Base-by-base conservation (phyloP, 2,329 filamentous ascomycete genomes). In the Hypoxylon sp. region DNA sequence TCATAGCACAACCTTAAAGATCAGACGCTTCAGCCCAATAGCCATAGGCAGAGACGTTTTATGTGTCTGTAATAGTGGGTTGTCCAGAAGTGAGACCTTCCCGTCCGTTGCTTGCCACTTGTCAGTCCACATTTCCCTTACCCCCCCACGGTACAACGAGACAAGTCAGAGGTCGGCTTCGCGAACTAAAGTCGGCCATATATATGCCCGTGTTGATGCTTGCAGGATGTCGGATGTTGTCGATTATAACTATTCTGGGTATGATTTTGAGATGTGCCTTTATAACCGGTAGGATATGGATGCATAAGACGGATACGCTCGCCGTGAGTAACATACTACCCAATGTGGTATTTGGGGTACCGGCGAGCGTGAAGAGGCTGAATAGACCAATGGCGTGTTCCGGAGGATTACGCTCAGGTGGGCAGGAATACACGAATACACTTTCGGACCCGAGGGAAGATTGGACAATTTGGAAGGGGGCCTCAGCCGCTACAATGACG, bases 391-490 rank as follows among this genome's bases (percentile, higher is more conserved):
- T 70, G 45, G 60, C 51, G 52, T 55, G 57, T 51, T 9, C 34
- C 3, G 38, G 55, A 19, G 50, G 36, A 53, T 56, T 48, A 34
- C 43, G 56, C 46, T 32, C 60, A 55, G 43, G 53, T 60, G 53
- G 51, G 38, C 43, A 36, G 36, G 41, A 58, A 58, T 56, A 52
- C 7, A 34, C 45, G n/a, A n/a, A n/a, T n/a, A n/a, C n/a, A n/a
- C n/a, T n/a, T 61, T 70, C 68, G 68, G 68, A 38, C 41, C 68
- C 68, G 68, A 68, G 55, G 17, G 63, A 62, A 64, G 65, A 60
- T 32, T 3, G 28, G 32, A 23, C 21, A 30, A 14, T 63, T 50
- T 28, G 41, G 21, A 36, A 14, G 51, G 63, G 30, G 46, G 46
- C 55, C 21, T 61, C 63, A 56, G 53, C 67, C 50, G 52, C 49